Base-by-base conservation (phyloP, 176 grass and related monocot species). In the Echinochloa phyllopogon region DNA sequence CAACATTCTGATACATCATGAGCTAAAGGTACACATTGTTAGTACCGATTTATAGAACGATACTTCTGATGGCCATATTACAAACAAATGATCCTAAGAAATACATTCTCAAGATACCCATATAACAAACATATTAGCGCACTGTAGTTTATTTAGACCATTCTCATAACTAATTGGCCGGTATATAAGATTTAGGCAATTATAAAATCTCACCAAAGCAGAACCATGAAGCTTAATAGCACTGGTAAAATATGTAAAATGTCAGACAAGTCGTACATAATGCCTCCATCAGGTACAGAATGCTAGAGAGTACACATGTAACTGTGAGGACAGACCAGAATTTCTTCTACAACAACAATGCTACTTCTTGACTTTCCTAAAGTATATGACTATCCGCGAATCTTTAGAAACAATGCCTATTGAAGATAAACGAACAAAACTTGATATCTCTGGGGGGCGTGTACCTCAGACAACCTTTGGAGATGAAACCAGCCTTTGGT, bases 401-500 rank as follows among this genome's bases (percentile, higher is more conserved):
- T 51, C 61, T 59, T 62, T 33, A 81, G 41, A 15, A 81, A 38
- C 4, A 1, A 9, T 38, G 24, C 33, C 39, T 87, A 68, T 63
- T 40, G 14, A 10, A 82, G 27, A 83, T 4, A 58, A 39, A 84
- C 10, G 7, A 47, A 72, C 43, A 84, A 49, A 79, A 84, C 75
- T 80, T 29, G 52, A 25, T 59, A 68, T 84, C 16, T 75, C 3
- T 80, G 10, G 43, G 58, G 36, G 74, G 23, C 33, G 81, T 85
- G 40, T 64, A 55, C 8, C 16, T 88, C 77, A 89, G 62, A 69
- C 77, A 86, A 24, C 83, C 72, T 89, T 89, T 20, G 77, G 88
- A 55, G 83, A 86, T 8, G 77, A 89, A 86, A 94, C 74, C 70
- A 91, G 52, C n/a, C 62, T 78, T 70, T 84, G 86, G 27, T 86